Conservation (phyloP, 176 grass and related monocot genomes). For the Dactylis glomerata region DNA sequence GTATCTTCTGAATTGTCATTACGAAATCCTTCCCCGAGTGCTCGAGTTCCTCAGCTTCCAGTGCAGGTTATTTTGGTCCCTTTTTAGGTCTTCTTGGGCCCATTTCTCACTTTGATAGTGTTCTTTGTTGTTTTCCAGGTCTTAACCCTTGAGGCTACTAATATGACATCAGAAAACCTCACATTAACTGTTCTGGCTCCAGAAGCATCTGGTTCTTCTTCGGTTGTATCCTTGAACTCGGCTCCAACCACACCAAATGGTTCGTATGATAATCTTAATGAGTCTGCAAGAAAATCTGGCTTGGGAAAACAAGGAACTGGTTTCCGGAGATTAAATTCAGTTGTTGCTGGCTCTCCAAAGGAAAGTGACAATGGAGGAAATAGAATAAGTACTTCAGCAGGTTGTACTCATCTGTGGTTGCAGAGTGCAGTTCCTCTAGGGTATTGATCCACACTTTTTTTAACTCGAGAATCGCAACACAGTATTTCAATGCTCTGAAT, state of each 20-base stretch:
- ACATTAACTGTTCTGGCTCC: conserved; percentile 91
- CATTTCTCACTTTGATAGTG: conserved; percentile 15
- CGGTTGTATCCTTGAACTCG: conserved; percentile 80
- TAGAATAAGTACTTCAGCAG: conserved; percentile 37
- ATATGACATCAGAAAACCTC: conserved; percentile 90
- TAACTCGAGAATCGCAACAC: not conserved
- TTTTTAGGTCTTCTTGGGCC: conserved; percentile 7
- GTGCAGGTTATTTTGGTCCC: conserved; percentile 61
- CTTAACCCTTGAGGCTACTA: conserved; percentile 94
- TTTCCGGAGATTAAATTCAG: conserved; percentile 46
- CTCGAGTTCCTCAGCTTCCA: conserved; percentile 76
- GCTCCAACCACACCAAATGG: conserved; percentile 61
- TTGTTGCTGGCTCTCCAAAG: conserved; percentile 44
- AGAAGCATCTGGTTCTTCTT: conserved; percentile 82
- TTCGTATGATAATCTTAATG: conserved; percentile 44
- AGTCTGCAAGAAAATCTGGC: conserved; percentile 40
- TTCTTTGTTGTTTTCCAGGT: conserved; percentile 55
- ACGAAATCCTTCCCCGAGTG: conserved; percentile 49
- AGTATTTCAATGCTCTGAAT: conserved; percentile 18
- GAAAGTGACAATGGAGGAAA: conserved; percentile 56
- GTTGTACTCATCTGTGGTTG: conserved; percentile 95
- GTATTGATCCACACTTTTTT: conserved; percentile 41
- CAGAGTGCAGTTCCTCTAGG: conserved; percentile 93
- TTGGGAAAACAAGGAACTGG: conserved; percentile 32
- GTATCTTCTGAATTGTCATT: conserved; percentile 68